Percentiles rank a stretch among this genome's conserved stretches.
These are phyloP conservation scores for Diaporthe caulivora DNA, from an alignment of 2,329 filamentous ascomycete genomes.

Conservation along the genomic window DNA sequence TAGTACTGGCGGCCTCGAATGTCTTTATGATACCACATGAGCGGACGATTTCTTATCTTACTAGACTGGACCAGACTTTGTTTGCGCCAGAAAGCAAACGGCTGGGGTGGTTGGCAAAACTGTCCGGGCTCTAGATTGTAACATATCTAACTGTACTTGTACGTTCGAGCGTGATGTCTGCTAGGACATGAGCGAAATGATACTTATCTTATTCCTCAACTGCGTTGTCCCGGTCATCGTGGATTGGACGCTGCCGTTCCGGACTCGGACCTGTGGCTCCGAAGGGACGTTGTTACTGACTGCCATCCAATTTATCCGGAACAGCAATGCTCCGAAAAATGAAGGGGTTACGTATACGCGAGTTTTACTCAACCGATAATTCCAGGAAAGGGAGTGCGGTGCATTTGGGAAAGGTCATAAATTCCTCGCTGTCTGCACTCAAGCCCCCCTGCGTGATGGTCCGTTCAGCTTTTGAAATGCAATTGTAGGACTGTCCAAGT, in stretches of 20 bases:
- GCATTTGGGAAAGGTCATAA: not conserved
- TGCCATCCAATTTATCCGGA: slow-evolving; percentile 33
- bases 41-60: slow-evolving; percentile 6
- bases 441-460: too few relatives aligned
- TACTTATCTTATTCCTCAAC: not conserved
- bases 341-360: not conserved
- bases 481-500: not conserved
- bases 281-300: not conserved
- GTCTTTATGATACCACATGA: slow-evolving; percentile 21
- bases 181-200: slow-evolving; percentile 9
- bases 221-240: not conserved
- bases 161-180: not conserved
- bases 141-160: slow-evolving; percentile 1
- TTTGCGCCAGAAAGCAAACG: not conserved
- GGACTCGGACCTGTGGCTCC: slow-evolving; percentile 31
- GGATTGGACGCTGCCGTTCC: not conserved
- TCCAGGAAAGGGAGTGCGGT: not conserved
- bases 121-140: slow-evolving; percentile 16
- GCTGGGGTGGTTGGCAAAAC: not conserved
- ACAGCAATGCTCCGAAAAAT: slow-evolving; percentile 13
- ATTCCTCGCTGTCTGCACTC: not conserved
- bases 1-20: not conserved
- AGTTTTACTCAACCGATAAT: not conserved
- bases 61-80: slow-evolving; percentile 18
- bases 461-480: too few relatives aligned